Percentiles rank a stretch among this genome's conserved stretches.
Conservation (phyloP, 2,329 filamentous ascomycete species). For the Diaporthe humulicola region DNA sequence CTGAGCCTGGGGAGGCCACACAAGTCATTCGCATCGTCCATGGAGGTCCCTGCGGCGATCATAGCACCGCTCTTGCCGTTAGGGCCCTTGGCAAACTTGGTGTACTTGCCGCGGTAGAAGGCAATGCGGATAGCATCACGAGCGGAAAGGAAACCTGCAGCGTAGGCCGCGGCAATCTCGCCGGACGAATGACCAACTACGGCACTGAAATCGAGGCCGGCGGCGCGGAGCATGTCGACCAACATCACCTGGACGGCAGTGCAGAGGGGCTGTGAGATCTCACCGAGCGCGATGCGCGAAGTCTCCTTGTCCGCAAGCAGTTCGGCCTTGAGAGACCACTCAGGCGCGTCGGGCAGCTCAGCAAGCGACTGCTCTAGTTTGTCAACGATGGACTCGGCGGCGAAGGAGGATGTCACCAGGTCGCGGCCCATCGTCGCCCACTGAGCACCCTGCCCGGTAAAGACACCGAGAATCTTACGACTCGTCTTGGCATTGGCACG, state of each 20-base stretch:
- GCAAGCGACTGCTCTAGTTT: constrained; percentile 23
- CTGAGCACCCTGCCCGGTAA: constrained; percentile 53
- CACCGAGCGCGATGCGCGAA: constrained; percentile 36
- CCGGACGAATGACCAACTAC: constrained; percentile 49
- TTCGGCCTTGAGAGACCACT: constrained; percentile 32
- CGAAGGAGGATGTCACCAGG: constrained; percentile 47
- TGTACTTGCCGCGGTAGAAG: constrained; percentile 42
- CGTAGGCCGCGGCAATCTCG: constrained; percentile 38
- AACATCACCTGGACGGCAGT: constrained; percentile 56
- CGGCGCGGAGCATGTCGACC: constrained; percentile 49
- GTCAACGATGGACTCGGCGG: background rate
- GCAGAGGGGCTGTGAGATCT: constrained; percentile 46
- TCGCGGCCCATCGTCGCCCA: constrained; percentile 50
- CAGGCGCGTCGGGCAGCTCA: constrained; percentile 20
- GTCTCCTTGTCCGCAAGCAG: constrained; percentile 27
- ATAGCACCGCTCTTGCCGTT: constrained; percentile 26
- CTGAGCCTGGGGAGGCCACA: constrained; percentile 39
- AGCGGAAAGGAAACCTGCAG: constrained; percentile 31
- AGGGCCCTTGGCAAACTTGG: background rate
- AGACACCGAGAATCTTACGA: constrained; percentile 41
- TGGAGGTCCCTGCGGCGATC: constrained; percentile 27
- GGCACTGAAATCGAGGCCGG: constrained; percentile 42
- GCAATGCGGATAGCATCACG: constrained; percentile 45
- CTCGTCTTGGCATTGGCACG: background rate
- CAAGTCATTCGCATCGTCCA: constrained; percentile 41